Evolutionary conservation across 2,329 filamentous ascomycete species (phyloP), one percentile per base, ranked within the genome.

Genomic region (Rutstroemia sp.): DNA sequence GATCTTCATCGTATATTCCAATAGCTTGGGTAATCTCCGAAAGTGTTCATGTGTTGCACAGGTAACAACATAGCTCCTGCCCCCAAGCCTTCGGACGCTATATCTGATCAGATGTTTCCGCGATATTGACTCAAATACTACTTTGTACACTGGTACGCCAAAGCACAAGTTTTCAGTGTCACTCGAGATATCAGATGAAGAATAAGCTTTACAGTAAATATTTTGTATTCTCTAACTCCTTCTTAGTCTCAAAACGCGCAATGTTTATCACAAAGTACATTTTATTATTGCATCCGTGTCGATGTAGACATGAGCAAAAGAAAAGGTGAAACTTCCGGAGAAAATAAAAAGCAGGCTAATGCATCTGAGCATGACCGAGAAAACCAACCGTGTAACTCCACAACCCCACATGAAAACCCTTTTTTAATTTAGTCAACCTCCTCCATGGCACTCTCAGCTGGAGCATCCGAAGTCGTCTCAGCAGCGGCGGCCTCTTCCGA

Each of bases 401-500:
- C 61, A 59, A 63, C 60, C 59, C 50, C 58, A 57, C 57, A 38
- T 42, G 50, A 58, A 60, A 60, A 54, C 57, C 58, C 48, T 54
- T 57, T 47, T 44, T 54, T 44, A 50, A 65, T 67, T 80, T 95
- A 99, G 83, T 99, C 94, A 73, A 99, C 94, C 85, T 99, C 94
- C 86, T 99, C 94, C 94, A 99, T 99, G 74, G 92, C 87, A 79
- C 88, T 95, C 73, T 82, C 81, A 63, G 77, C 77, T 60, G 76
- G 71, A 48, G 73, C 74, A 74, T 87, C 87, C 62, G 73, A 72
- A 40, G 72, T 70, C 57, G 79, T 79, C 67, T 81, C 82, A 54
- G 85, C 77, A 57, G 83, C 78, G 57, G 84, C 78, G 57, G 84
- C 75, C 62, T 78, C 80, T 59, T 80, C 80, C 63, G 78, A 78